Evolutionary conservation across 2,329 filamentous ascomycete genomes (phyloP).

Genomic region (Hypoxylon sp.): DNA sequence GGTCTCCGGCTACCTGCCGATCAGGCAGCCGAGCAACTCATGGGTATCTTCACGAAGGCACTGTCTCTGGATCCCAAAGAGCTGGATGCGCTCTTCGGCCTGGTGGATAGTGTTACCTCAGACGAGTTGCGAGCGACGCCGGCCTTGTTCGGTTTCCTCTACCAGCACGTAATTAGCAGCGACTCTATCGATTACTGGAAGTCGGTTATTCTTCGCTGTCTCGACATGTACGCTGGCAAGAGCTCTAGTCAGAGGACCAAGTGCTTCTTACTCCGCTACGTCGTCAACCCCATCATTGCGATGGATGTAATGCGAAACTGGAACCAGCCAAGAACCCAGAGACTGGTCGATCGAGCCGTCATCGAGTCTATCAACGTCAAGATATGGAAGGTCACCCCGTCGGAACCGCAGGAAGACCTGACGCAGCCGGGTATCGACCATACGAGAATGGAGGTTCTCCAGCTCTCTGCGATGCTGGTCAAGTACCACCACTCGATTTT

Average conservation of each 20-base stretch:
- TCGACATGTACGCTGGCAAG: slow-evolving; percentile 85
- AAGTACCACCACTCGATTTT: slow-evolving; percentile 92
- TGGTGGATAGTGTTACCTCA: slow-evolving; percentile 84
- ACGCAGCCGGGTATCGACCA: slow-evolving; percentile 90
- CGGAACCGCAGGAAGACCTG: slow-evolving; percentile 83
- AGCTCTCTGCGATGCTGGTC: slow-evolving; percentile 91
- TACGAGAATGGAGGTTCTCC: slow-evolving; percentile 92
- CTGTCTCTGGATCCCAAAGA: slow-evolving; percentile 77
- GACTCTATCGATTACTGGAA: slow-evolving; percentile 88
- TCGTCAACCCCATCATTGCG: slow-evolving; percentile 94
- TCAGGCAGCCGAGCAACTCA: slow-evolving; percentile 87
- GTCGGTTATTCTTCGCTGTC: slow-evolving; percentile 79
- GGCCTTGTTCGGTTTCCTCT: slow-evolving; percentile 81
- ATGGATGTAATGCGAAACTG: slow-evolving; percentile 94
- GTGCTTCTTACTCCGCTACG: slow-evolving; percentile 87
- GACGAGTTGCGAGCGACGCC: slow-evolving; percentile 83
- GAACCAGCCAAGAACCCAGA: slow-evolving; percentile 67
- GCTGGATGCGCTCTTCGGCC: slow-evolving; percentile 81
- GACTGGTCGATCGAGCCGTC: slow-evolving; percentile 84
- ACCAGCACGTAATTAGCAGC: slow-evolving; percentile 81
- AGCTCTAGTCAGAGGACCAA: slow-evolving; percentile 87
- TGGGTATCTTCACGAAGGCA: slow-evolving; percentile 83
- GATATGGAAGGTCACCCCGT: slow-evolving; percentile 89
- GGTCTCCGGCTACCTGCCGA: slow-evolving; percentile 83
- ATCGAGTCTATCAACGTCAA: slow-evolving; percentile 91